Conservation (phyloP, 108 stramenopile genomes). For the Epithemia pelagica region DNA sequence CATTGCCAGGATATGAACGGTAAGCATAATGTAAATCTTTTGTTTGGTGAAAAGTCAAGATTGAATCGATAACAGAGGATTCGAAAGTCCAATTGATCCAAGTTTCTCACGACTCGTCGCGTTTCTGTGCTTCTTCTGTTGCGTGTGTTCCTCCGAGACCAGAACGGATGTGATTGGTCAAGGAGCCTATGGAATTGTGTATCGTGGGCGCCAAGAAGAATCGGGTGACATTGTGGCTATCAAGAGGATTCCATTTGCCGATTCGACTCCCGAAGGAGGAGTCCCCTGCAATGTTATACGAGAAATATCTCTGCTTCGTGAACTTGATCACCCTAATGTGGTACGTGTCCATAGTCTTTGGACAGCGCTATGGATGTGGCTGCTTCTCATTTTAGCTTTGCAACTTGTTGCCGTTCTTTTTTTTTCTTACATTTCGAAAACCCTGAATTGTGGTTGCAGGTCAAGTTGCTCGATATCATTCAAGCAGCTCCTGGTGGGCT, state of each 20-base stretch:
- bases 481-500: constrained; percentile 74
- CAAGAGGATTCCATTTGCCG: constrained; percentile 84
- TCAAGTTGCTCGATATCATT: constrained; percentile 67
- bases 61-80: too few relatives aligned
- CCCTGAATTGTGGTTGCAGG: constrained; percentile 1
- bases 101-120: too few relatives aligned
- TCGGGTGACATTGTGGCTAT: constrained; percentile 80
- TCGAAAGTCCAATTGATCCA: too few relatives aligned
- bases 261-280: constrained; percentile 80
- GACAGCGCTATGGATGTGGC: too few relatives aligned
- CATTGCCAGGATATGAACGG: constrained; percentile 78
- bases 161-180: constrained; percentile 97
- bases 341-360: constrained; percentile 23
- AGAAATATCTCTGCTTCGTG: constrained; percentile 63
- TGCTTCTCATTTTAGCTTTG: too few relatives aligned
- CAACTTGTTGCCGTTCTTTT: too few relatives aligned
- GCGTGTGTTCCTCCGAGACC: constrained; percentile 6
- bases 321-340: constrained; percentile 81
- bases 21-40: constrained; percentile 30
- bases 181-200: constrained; percentile 98
- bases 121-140: too few relatives aligned
- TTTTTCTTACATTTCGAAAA: constrained; percentile 11
- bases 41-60: background rate
- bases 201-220: constrained; percentile 86
- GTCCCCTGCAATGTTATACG: constrained; percentile 89